Base-by-base conservation (phyloP, 805 yeast genomes). In the Groenewaldozyma salmanticensis region DNA sequence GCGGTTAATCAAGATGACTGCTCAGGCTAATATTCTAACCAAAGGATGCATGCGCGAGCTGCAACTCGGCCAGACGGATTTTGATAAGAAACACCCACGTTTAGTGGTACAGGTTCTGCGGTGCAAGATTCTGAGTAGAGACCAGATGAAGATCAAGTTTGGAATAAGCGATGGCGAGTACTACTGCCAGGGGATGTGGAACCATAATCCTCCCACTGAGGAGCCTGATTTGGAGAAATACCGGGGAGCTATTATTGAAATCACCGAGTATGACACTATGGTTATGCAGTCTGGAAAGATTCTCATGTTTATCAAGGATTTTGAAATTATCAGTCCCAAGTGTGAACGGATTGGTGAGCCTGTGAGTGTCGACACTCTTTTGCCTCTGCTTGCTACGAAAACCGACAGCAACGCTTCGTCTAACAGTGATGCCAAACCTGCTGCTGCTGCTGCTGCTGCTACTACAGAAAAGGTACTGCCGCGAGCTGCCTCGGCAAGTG, bases 321-420 rank as follows among this genome's bases (percentile, higher is more conserved):
- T 20, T 31, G 16, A 13, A 6, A 21, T 33, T 9, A 20, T 33
- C 11, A 27, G 20, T 7, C 21, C 16, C 3, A 22, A 22, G 35
- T 18, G 15, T 11, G 42, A 38, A 15, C 33, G 32, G 31, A 39
- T 45, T 42, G 48, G 48, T n/a, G 33, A 38, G 4, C 48, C 48
- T 21, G 27, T 21, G 11, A 21, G 38, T 15, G 9, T 27, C 3
- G 33, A 9, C 3, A 15, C 27, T 15, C 18, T 36, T 16, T 11
- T 18, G 4, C 9, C 6, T 6, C 11, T 11, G 7, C 40, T 34
- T 13, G 7, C 24, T 7, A 20, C 27, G 13, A 34, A 34, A 6
- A 17, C 27, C 37, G 7, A 17, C 5, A 20, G 15, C 6, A 34
- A n/a, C 13, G 7, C 37, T 9, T 20, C 21, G 7, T 5, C 24